phyloP scores from a whole-genome alignment of 306 rosid species.

The Lablab purpureus region DNA sequence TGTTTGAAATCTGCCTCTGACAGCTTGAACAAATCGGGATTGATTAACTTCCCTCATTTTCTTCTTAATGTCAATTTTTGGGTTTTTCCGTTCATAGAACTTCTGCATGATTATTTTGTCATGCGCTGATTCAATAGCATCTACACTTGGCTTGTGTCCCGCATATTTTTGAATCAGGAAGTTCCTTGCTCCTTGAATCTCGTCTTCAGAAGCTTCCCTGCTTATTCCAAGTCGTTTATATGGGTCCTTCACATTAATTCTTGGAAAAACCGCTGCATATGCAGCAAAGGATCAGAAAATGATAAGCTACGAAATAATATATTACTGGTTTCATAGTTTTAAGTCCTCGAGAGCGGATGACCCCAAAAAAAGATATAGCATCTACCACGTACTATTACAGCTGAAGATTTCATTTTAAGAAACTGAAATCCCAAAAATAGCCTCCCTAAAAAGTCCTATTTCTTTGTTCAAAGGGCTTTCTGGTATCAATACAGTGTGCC shows the following conservation, averaged over 20 bases:
- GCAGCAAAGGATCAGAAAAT: slow-evolving; percentile 46
- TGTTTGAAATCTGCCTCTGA: slow-evolving; percentile 81
- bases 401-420: neutral
- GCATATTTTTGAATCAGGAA: slow-evolving; percentile 81
- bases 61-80: slow-evolving; percentile 84
- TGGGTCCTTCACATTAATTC: slow-evolving; percentile 91
- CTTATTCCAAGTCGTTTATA: slow-evolving; percentile 95
- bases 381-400: neutral
- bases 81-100: slow-evolving; percentile 81
- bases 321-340: neutral
- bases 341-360: neutral
- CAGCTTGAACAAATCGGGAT: slow-evolving; percentile 73
- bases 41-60: slow-evolving; percentile 81
- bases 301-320: slow-evolving; percentile 30
- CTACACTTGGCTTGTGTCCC: slow-evolving; percentile 91
- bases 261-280: slow-evolving; percentile 84
- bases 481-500: neutral
- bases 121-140: slow-evolving; percentile 95
- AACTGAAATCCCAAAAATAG: too few species aligned
- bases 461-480: too few species aligned
- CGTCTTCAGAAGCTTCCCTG: slow-evolving; percentile 96
- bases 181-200: slow-evolving; percentile 94
- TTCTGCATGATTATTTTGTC: slow-evolving; percentile 92
- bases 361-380: neutral
- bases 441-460: neutral